A percentile compares a stretch with the other conserved stretches of the same genome.
Evolutionary conservation across 2,329 filamentous ascomycete species (phyloP).

Genomic region (Sclerotinia sclerotiorum): DNA sequence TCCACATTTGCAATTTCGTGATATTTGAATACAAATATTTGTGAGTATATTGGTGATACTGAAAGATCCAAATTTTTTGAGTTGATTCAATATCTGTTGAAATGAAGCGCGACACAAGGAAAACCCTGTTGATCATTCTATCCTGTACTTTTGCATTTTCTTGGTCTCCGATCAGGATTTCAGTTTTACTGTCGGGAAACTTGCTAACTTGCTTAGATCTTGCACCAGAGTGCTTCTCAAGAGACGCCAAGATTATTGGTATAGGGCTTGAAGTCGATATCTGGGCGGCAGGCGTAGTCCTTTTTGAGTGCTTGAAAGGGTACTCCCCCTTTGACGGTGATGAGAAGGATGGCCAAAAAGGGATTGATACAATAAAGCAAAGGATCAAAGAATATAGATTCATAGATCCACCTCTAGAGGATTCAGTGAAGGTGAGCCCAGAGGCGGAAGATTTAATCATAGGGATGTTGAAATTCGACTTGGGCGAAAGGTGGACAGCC

Average conservation of each 20-base stretch:
- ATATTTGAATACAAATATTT: not conserved
- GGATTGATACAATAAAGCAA: too few species aligned
- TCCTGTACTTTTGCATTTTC: not conserved
- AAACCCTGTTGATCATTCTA: too few species aligned
- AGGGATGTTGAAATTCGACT: not conserved
- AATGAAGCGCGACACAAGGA: not conserved
- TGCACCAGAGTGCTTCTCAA: not conserved
- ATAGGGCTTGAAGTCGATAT: not conserved
- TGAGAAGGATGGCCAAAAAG: not conserved
- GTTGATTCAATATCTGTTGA: not conserved
- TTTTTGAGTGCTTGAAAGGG: not conserved
- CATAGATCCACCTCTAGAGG: not conserved
- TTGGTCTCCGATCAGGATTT: not conserved
- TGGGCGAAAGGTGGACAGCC: not conserved
- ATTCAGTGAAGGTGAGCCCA: not conserved
- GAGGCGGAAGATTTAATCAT: not conserved
- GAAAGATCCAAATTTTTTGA: not conserved
- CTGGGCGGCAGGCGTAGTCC: not conserved
- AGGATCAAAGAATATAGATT: not conserved
- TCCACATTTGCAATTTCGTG: not conserved
- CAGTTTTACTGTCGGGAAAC: not conserved
- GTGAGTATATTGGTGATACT: not conserved
- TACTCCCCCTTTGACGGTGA: not conserved
- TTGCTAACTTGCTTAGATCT: not conserved
- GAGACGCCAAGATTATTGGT: too few species aligned